Evolutionary conservation across 2,329 filamentous ascomycete genomes (phyloP).

Genomic region (Colletotrichum lini): DNA sequence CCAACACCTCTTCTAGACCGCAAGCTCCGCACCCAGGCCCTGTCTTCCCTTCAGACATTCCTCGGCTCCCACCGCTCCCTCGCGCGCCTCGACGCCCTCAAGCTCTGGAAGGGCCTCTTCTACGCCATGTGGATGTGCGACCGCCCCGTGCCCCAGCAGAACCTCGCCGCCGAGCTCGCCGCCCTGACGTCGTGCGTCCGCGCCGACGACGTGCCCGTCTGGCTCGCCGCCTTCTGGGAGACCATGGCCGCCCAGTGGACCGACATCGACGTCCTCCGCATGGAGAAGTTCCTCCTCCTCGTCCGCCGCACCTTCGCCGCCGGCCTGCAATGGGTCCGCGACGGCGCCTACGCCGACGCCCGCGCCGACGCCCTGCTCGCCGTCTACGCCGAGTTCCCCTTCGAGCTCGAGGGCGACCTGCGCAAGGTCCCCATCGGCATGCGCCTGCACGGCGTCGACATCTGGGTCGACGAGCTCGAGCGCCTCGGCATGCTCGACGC

Average conservation of each 20-base stretch:
- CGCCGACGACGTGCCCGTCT: conserved; percentile 43
- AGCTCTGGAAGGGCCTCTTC: conserved; percentile 96
- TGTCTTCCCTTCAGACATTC: conserved; percentile 83
- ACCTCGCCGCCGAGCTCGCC: conserved; percentile 83
- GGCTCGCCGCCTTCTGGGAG: conserved; percentile 60
- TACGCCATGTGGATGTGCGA: conserved; percentile 96
- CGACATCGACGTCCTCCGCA: conserved; percentile 79
- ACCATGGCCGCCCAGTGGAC: conserved; percentile 80
- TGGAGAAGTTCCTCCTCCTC: conserved; percentile 94
- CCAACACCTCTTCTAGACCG: conserved; percentile 70
- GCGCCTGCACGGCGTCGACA: conserved; percentile 87
- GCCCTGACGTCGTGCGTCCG: conserved; percentile 61
- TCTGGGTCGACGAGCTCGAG: conserved; percentile 93
- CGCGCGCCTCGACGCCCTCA: conserved; percentile 79
- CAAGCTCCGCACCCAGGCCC: conserved; percentile 81
- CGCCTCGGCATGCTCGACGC: conserved; percentile 70
- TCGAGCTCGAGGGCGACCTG: conserved; percentile 56
- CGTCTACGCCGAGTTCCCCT: conserved; percentile 57
- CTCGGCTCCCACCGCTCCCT: conserved; percentile 76
- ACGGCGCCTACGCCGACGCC: conserved; percentile 49
- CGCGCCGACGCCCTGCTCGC: conserved; percentile 51
- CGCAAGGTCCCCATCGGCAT: conserved; percentile 84
- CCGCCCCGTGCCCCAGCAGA: conserved; percentile 88
- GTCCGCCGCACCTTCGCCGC: conserved; percentile 83
- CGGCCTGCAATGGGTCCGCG: conserved; percentile 69